Base-by-base conservation (phyloP, 2,329 filamentous ascomycete genomes). In the Ascochyta koolunga region DNA sequence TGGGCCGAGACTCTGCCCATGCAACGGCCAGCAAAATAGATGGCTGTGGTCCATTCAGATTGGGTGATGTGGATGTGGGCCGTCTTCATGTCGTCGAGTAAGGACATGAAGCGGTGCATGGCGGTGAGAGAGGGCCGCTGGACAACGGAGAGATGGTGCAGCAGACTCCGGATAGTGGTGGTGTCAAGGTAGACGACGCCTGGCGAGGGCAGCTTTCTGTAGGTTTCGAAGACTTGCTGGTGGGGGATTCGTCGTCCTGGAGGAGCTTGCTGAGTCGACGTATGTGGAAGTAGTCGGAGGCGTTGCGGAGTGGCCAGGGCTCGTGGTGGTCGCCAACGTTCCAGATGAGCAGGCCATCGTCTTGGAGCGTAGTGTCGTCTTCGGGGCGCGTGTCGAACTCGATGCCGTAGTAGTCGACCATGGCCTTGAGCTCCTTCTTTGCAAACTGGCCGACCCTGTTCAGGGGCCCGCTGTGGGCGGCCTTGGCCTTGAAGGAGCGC, bases 81-180 rank as follows among this genome's bases (percentile, higher is more conserved):
- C 47, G 81, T 81, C 65, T 90, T 89, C 77, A 96, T 88, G 66
- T 99, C 93, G 59, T 93, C 87, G 16, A 98, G 81, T 21, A 97
- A 79, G 5, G 87, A 86, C 59, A 97, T 88, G 75, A 93, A 98
- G 49, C 90, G 88, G 65, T 90, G 79, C 89, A 92, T 96, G 40
- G 86, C 82, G 7, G 54, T 21, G n/a, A 56, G 61, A 7, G 65
- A 59, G 4, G 84, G 83, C 33, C 81, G 80, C 43, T 83, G 79
- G 8, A 86, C 83, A 39, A 84, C 82, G 18, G 89, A 87, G 58
- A 96, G 83, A 36, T 86, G 83, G 49, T 83, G 85, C 46, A 96
- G 78, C 18, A 96, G 78, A 7, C 79, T 74, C 47, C 86, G 85
- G 16, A 92, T 83, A 41, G 86, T 76, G 4, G 68, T 55, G 18